Conservation (phyloP, 1,284 basidiomycete species). For the Apiotrichum sp. region DNA sequence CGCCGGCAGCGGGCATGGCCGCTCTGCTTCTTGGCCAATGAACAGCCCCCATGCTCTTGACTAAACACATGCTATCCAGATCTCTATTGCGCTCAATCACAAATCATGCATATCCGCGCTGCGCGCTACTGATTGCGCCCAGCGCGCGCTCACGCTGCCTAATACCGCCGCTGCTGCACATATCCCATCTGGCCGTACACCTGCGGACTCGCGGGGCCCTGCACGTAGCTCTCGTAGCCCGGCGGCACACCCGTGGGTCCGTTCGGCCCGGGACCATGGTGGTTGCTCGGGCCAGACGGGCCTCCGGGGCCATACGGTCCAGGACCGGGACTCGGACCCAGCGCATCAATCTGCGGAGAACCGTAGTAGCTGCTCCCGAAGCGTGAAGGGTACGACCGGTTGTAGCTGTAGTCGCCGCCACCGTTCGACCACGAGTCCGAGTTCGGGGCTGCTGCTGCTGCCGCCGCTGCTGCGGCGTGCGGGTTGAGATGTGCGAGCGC, state of each 20-base stretch:
- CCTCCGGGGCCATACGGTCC: neutral
- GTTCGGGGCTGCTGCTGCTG: neutral
- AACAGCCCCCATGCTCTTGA: too few relatives aligned
- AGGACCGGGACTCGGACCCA: neutral
- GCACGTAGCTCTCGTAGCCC: slow-evolving; percentile 2
- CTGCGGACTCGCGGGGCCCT: slow-evolving; percentile 2
- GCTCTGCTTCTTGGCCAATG: too few relatives aligned
- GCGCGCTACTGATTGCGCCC: neutral
- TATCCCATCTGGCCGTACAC: slow-evolving; percentile 8
- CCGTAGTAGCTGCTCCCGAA: neutral
- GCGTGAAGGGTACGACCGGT: neutral
- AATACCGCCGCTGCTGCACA: slow-evolving; percentile 7
- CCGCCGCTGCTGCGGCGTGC: neutral
- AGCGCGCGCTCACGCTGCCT: neutral
- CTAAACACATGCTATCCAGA: too few relatives aligned
- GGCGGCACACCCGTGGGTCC: neutral
- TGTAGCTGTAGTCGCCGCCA: neutral
- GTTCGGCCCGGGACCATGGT: neutral
- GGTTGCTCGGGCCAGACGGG: neutral
- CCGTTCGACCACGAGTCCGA: slow-evolving; percentile 5
- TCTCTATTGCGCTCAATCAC: neutral
- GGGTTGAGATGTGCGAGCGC: slow-evolving; percentile 19
- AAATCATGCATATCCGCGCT: neutral
- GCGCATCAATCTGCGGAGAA: neutral
- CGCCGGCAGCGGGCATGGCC: too few relatives aligned